Percentiles rank a stretch among this genome's conserved stretches.
phyloP scores from a whole-genome alignment of 2,329 filamentous ascomycete species.

The Aspergillus flavus region DNA sequence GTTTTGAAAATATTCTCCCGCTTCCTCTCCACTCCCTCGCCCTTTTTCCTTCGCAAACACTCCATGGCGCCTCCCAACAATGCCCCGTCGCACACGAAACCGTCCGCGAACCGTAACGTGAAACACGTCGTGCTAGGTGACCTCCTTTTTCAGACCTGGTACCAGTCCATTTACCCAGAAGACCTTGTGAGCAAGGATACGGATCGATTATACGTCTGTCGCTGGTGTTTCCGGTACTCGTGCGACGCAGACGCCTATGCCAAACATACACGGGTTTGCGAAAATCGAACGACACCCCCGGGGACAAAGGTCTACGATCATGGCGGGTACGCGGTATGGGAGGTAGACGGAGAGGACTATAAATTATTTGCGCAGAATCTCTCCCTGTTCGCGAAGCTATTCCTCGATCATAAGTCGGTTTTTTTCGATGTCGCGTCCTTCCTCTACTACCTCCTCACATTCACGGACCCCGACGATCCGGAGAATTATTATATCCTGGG shows the following conservation, averaged over 20 bases:
- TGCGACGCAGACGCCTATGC: constrained; percentile 43
- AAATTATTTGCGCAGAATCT: constrained; percentile 93
- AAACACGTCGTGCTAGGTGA: constrained; percentile 84
- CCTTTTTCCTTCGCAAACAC: not conserved
- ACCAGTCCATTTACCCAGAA: constrained; percentile 84
- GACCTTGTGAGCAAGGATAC: constrained; percentile 57
- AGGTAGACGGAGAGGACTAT: constrained; percentile 86
- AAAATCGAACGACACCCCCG: constrained; percentile 57
- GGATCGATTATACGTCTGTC: constrained; percentile 80
- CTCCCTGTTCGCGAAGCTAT: constrained; percentile 94
- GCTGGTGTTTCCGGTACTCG: constrained; percentile 92
- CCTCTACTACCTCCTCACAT: constrained; percentile 89
- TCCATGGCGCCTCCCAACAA: constrained; percentile 35
- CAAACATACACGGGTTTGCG: constrained; percentile 54
- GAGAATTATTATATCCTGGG: constrained; percentile 68
- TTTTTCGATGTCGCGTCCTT: constrained; percentile 96
- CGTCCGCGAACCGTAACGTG: constrained; percentile 70
- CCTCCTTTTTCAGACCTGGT: constrained; percentile 86
- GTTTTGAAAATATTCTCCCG: constrained; percentile 1
- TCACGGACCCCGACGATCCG: constrained; percentile 58
- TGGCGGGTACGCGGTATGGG: constrained; percentile 83
- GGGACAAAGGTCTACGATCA: constrained; percentile 77
- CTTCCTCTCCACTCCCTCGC: not conserved
- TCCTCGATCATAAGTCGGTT: constrained; percentile 96
- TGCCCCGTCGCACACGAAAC: constrained; percentile 30